Evolutionary conservation across 2,329 filamentous ascomycete genomes (phyloP).

Genomic region (Pseudogymnoascus sp.): DNA sequence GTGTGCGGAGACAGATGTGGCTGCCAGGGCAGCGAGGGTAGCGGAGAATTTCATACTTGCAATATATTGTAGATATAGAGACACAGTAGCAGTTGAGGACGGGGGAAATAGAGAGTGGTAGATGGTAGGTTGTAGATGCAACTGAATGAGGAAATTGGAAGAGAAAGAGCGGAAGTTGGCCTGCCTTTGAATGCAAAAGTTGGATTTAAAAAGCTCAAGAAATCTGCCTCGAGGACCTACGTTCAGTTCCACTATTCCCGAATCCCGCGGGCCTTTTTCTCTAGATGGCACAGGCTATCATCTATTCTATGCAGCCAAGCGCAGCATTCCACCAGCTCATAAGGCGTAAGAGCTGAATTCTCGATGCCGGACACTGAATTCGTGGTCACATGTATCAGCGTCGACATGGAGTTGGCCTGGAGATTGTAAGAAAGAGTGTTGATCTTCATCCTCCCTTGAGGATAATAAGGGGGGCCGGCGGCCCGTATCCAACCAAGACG

Average conservation of each 20-base stretch:
- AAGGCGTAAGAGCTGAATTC: slow-evolving; percentile 1
- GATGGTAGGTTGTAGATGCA: not conserved
- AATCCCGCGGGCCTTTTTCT: not conserved
- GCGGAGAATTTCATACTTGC: slow-evolving; percentile 2
- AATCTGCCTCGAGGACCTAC: not conserved
- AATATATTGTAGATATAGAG: not conserved
- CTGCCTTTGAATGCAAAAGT: not conserved
- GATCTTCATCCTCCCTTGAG: not conserved
- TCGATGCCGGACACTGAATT: not conserved
- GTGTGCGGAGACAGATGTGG: slow-evolving; percentile 33
- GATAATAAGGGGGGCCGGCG: slow-evolving; percentile 3
- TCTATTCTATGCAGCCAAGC: slow-evolving; percentile 9
- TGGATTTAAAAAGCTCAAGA: not conserved
- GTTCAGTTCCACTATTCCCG: not conserved
- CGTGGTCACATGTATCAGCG: not conserved
- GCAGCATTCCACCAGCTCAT: not conserved
- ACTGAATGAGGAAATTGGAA: not conserved
- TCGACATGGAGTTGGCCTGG: not conserved
- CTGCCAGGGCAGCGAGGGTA: slow-evolving; percentile 16
- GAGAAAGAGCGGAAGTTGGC: not conserved
- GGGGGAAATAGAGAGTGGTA: not conserved
- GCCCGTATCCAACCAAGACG: slow-evolving; percentile 1
- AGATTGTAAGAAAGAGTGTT: not conserved
- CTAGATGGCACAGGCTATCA: slow-evolving; percentile 9
- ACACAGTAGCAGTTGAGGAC: not conserved